Evolutionary conservation across 2,329 filamentous ascomycete genomes (phyloP), one percentile per base, ranked within the genome.

Genomic region (Ophiostoma populinum): DNA sequence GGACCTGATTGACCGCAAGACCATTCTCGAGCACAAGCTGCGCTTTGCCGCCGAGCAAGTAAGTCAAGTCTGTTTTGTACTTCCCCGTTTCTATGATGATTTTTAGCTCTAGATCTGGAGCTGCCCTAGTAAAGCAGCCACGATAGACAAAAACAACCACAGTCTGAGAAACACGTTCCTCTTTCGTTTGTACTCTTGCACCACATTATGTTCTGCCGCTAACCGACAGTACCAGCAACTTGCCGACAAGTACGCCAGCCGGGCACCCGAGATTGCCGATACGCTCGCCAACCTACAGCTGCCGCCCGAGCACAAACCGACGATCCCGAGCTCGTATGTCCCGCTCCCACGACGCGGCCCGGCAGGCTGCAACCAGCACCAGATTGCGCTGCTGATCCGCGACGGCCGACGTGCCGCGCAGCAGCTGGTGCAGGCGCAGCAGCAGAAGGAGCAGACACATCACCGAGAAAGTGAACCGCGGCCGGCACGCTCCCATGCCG

Each of bases 91-190:
- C 32, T 42, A 63, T 60, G 55, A 58, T 45, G 50, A 34, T 49
- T 48, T 52, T 78, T 81, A 82, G 78, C 78, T 83, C 78, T 82
- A 82, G 78, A 82, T 80, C 77, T 76, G 81, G 67, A 81, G 74
- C 65, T 69, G 60, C 65, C 51, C 48, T 43, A 55, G 62, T 60
- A 64, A 60, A 55, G 62, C 61, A 64, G 60, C 62, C 51, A 56
- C 70, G 76, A 80, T 65, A 62, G 73, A 79, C 55, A 70, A 52
- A 45, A 51, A 53, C 53, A 50, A 55, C 47, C 53, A 59, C 47
- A 51, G 49, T 53, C 58, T 60, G 59, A 62, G 51, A 43, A 38
- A 46, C 45, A 43, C 46, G 26, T 41, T 22, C 26, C 6, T 26
- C 19, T 25, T 15, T 10, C 19, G 16, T 24, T 40, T 42, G 33